A percentile compares a stretch with the other conserved stretches of the same genome.
phyloP scores from a whole-genome alignment of 2,329 filamentous ascomycete species.

The Colletotrichum karsti region DNA sequence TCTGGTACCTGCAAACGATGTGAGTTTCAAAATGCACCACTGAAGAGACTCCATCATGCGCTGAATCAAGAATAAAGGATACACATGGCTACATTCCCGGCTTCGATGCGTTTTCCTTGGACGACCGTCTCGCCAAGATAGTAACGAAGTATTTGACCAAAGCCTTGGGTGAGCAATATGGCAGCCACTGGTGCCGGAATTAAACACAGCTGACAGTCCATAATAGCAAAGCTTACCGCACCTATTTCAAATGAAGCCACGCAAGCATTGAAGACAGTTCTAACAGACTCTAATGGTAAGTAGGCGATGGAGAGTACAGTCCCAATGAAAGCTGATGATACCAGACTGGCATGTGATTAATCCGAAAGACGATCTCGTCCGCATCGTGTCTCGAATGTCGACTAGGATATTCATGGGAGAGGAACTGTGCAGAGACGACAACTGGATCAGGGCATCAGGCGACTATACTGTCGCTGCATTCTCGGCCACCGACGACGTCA shows the following conservation, averaged over 20 bases:
- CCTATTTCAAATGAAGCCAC: neutral
- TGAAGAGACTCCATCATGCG: too few relatives aligned
- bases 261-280: neutral
- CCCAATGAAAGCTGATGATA: neutral
- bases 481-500: neutral
- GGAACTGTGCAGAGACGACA: conserved; percentile 25
- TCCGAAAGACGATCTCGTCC: neutral
- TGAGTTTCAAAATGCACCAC: too few relatives aligned
- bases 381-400: conserved; percentile 23
- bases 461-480: conserved; percentile 4
- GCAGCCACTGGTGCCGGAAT: too few relatives aligned
- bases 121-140: neutral
- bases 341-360: conserved; percentile 21
- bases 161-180: neutral
- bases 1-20: neutral
- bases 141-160: neutral
- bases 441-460: conserved; percentile 23
- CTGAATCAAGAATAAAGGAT: neutral
- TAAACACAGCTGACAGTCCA: neutral
- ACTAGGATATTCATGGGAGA: conserved; percentile 29
- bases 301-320: neutral
- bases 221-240: neutral
- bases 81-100: neutral
- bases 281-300: neutral
- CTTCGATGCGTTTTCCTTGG: neutral